Evolutionary conservation across 805 yeast species (phyloP).

Genomic region (Cyberlindnera petersonii): DNA sequence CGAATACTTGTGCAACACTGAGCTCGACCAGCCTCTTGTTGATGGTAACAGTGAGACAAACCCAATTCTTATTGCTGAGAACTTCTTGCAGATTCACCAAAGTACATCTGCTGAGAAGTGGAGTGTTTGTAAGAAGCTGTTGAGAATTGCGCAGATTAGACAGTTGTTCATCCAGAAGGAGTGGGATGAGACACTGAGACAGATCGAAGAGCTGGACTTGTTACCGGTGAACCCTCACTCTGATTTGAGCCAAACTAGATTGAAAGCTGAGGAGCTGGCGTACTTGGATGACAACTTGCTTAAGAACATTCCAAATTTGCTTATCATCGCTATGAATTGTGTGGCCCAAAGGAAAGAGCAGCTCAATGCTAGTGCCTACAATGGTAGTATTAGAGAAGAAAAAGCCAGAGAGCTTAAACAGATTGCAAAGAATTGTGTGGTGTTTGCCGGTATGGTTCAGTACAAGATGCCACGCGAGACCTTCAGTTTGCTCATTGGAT

Average conservation of each 20-base stretch:
- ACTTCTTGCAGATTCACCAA: slow-evolving; percentile 44
- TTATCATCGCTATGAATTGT: slow-evolving; percentile 78
- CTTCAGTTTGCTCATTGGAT: slow-evolving; percentile 61
- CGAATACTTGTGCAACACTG: slow-evolving; percentile 69
- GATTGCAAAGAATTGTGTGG: slow-evolving; percentile 83
- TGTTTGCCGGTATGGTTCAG: slow-evolving; percentile 92
- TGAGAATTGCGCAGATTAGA: slow-evolving; percentile 67
- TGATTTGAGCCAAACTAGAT: slow-evolving; percentile 42
- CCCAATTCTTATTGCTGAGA: slow-evolving; percentile 36
- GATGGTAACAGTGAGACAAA: slow-evolving; percentile 42
- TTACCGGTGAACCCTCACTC: slow-evolving; percentile 51
- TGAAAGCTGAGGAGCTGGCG: slow-evolving; percentile 63
- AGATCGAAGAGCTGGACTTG: slow-evolving; percentile 56
- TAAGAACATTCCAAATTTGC: slow-evolving; percentile 73
- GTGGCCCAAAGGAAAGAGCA: slow-evolving; percentile 54
- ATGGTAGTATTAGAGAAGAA: slow-evolving; percentile 45
- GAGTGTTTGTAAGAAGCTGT: slow-evolving; percentile 60
- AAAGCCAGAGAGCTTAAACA: slow-evolving; percentile 52
- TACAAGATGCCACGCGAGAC: slow-evolving; percentile 87
- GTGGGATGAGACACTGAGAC: slow-evolving; percentile 54
- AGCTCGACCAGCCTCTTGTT: slow-evolving; percentile 50
- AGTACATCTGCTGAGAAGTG: slow-evolving; percentile 57
- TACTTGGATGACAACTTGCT: slow-evolving; percentile 66
- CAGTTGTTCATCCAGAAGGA: slow-evolving; percentile 50
- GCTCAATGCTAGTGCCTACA: slow-evolving; percentile 35